Conservation (phyloP, 1,139 yeast genomes). For the Blastobotrys capitulatus region DNA sequence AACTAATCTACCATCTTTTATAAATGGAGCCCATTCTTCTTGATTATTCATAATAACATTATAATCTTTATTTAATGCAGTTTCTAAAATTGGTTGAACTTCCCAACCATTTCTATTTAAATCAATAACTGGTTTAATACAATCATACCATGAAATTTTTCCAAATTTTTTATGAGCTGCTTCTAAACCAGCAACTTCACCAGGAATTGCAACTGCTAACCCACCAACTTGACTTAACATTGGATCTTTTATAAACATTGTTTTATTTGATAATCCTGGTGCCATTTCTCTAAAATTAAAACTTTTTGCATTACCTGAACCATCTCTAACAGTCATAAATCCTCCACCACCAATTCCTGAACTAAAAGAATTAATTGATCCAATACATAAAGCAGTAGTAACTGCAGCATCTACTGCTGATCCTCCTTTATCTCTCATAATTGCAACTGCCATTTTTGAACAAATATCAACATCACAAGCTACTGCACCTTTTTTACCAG, state of each 20-base stretch:
- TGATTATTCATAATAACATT: constrained; percentile 12
- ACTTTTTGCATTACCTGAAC: constrained; percentile 45
- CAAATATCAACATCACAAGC: constrained; percentile 71
- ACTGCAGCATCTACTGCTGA: constrained; percentile 94
- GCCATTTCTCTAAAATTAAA: constrained; percentile 91
- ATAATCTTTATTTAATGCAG: constrained; percentile 30
- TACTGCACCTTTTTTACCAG: constrained; percentile 45
- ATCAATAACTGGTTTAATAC: constrained; percentile 69
- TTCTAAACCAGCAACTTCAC: constrained; percentile 79
- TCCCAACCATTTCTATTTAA: constrained; percentile 65
- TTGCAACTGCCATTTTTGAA: constrained; percentile 59
- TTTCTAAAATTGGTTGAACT: constrained; percentile 45
- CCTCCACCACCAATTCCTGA: constrained; percentile 96
- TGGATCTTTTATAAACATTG: constrained; percentile 56
- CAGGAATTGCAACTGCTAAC: constrained; percentile 79
- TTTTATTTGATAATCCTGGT: constrained; percentile 53
- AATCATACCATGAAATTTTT: constrained; percentile 65
- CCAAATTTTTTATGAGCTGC: constrained; percentile 56
- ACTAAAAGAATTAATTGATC: constrained; percentile 73
- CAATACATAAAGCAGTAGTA: constrained; percentile 83
- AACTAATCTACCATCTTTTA: constrained; percentile 37
- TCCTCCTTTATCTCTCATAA: constrained; percentile 48
- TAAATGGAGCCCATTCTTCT: constrained; percentile 30
- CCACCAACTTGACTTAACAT: constrained; percentile 69
- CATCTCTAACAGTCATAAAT: constrained; percentile 53